These are phyloP conservation scores for Boletales sp. DNA, from an alignment of 768 basidiomycete genomes.

Conservation along the genomic window DNA sequence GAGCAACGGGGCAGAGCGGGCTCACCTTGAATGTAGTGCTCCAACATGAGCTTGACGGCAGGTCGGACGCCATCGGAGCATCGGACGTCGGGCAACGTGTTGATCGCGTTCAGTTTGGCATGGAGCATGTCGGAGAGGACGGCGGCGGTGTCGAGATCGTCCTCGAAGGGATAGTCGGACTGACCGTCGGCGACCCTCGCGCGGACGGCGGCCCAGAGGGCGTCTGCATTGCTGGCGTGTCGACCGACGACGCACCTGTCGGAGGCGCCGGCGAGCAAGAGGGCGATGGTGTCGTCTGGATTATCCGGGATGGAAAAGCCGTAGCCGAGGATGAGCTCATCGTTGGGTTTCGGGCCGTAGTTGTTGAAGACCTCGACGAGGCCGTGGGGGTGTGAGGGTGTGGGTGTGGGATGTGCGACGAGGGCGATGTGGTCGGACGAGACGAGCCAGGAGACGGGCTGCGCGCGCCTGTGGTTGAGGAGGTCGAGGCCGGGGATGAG, in stretches of 20 bases:
- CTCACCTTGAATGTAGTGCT: slow-evolving; percentile 64
- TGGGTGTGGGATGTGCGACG: slow-evolving; percentile 45
- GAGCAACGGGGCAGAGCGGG: background rate
- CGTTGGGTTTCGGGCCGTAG: slow-evolving; percentile 88
- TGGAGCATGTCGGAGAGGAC: slow-evolving; percentile 66
- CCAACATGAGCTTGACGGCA: slow-evolving; percentile 63
- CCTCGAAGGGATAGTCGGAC: slow-evolving; percentile 42
- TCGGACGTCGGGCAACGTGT: slow-evolving; percentile 27
- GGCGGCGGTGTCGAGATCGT: slow-evolving; percentile 65
- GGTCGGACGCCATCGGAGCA: slow-evolving; percentile 37
- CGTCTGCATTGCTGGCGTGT: slow-evolving; percentile 48
- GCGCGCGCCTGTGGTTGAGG: slow-evolving; percentile 78
- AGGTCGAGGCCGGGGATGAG: slow-evolving; percentile 86
- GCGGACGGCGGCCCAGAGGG: slow-evolving; percentile 56
- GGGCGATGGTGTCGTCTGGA: slow-evolving; percentile 81
- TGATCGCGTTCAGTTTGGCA: slow-evolving; percentile 47
- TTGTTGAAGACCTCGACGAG: slow-evolving; percentile 68
- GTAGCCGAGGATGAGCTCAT: slow-evolving; percentile 87
- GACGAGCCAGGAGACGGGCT: slow-evolving; percentile 82
- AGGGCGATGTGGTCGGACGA: slow-evolving; percentile 52
- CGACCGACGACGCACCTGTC: slow-evolving; percentile 65
- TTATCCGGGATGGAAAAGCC: slow-evolving; percentile 82
- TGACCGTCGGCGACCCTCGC: slow-evolving; percentile 26
- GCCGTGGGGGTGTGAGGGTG: slow-evolving; percentile 17
- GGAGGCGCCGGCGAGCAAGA: slow-evolving; percentile 61